phyloP scores from a whole-genome alignment of 345 rosid species.

The Abelmoschus esculentus region DNA sequence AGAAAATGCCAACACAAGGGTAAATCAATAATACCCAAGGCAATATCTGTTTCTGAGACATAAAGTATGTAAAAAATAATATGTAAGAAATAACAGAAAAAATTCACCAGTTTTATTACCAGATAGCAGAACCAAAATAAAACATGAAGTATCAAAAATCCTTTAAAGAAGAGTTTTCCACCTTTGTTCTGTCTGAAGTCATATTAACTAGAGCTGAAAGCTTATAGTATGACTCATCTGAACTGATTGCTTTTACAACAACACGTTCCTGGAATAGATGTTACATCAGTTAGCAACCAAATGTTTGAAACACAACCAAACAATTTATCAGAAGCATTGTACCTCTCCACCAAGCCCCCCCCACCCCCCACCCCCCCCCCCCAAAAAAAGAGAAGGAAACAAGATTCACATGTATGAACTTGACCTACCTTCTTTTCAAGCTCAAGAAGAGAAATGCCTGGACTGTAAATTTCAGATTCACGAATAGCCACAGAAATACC shows the following conservation, averaged over 20 bases:
- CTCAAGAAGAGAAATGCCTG: conserved; percentile 92
- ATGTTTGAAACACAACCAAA: conserved; percentile 4
- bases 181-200: conserved; percentile 98
- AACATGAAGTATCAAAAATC: neutral
- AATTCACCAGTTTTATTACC: neutral
- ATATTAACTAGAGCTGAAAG: conserved; percentile 76
- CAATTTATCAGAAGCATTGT: neutral
- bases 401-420: conserved; percentile 1
- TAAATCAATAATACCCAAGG: neutral
- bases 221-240: conserved; percentile 78
- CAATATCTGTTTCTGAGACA: neutral
- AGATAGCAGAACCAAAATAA: neutral
- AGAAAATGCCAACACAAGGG: neutral
- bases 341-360: neutral
- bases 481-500: conserved; percentile 84
- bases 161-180: conserved; percentile 13
- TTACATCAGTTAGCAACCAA: conserved; percentile 13
- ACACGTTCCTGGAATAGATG: conserved; percentile 68
- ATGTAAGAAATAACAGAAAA: neutral
- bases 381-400: conserved; percentile 3
- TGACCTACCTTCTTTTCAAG: conserved; percentile 82
- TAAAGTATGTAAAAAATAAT: neutral
- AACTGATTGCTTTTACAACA: conserved; percentile 69
- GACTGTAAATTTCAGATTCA: conserved; percentile 68
- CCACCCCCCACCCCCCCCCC: too few relatives aligned